Percentiles rank a stretch among this genome's conserved stretches.
Evolutionary conservation across 495 filamentous ascomycete genomes (phyloP).

Genomic region (Cairneyella variabilis): DNA sequence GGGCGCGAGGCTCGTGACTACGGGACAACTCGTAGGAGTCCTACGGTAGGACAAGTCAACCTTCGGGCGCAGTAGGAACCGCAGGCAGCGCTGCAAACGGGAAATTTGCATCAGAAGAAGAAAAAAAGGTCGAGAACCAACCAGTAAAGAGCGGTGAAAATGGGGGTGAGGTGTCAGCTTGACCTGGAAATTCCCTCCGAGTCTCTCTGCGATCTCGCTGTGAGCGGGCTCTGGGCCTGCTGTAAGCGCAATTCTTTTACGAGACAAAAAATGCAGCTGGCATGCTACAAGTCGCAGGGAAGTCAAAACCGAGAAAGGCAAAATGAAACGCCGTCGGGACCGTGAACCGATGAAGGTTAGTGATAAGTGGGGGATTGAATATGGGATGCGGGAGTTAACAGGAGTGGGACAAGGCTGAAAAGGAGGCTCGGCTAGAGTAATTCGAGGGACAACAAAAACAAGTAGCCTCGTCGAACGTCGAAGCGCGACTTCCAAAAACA

Average conservation of each 20-base stretch:
- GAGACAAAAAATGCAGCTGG: not conserved
- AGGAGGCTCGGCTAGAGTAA: too few species aligned
- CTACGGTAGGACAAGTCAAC: not conserved
- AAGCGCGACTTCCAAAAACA: too few species aligned
- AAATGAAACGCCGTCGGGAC: too few species aligned
- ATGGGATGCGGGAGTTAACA: too few species aligned
- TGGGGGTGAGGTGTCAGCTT: not conserved
- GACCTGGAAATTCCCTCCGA: not conserved
- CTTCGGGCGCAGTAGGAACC: slow-evolving; percentile 7
- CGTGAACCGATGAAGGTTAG: too few species aligned
- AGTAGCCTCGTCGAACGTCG: too few species aligned
- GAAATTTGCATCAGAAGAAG: not conserved
- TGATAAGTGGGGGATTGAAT: too few species aligned
- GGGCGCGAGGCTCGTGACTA: not conserved
- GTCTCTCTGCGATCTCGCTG: not conserved
- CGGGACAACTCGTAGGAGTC: not conserved
- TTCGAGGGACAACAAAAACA: too few species aligned
- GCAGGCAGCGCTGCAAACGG: not conserved
- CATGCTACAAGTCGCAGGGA: not conserved
- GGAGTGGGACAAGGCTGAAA: too few species aligned
- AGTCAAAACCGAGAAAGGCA: too few species aligned
- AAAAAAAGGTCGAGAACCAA: not conserved
- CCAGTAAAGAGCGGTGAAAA: slow-evolving; percentile 2
- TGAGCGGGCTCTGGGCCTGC: too few species aligned
- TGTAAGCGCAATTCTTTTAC: not conserved